These are phyloP conservation scores for Solanum chmielewskii DNA, from an alignment of 257 asterid species.

Conservation along the genomic window DNA sequence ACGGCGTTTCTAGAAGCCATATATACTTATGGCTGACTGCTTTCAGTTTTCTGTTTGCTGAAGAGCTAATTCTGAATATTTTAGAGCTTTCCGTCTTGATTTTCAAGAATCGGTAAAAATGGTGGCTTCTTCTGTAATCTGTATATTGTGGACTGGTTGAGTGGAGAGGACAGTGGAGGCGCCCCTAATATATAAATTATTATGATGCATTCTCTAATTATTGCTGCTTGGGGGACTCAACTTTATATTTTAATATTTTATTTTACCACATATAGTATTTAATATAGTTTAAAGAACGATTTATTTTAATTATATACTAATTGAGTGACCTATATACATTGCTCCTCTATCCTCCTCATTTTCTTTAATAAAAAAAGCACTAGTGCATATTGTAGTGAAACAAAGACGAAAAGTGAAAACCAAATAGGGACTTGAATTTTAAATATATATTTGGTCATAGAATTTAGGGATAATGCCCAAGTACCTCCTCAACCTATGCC, in stretches of 20 bases:
- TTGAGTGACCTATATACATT: not conserved
- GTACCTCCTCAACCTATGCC: no score
- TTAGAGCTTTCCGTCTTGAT: not conserved
- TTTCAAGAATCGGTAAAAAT: not conserved
- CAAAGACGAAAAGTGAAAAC: not conserved
- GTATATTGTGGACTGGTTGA: not conserved
- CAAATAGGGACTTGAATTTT: not conserved
- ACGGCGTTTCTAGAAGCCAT: conserved; percentile 67
- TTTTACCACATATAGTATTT: not conserved
- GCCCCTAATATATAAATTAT: not conserved
- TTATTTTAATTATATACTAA: not conserved
- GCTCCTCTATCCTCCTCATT: not conserved
- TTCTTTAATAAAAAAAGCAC: no score
- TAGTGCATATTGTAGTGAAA: not conserved
- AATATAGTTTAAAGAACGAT: no score
- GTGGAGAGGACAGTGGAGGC: not conserved
- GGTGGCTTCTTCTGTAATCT: not conserved
- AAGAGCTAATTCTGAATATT: not conserved
- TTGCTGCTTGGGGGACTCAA: not conserved
- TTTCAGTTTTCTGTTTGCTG: not conserved
- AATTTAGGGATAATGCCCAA: no score
- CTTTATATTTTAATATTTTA: not conserved
- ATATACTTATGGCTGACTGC: not conserved
- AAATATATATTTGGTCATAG: no score
- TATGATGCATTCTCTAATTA: not conserved